These are phyloP conservation scores for Fusarium graminum DNA, from an alignment of 2,329 filamentous ascomycete species.

Conservation along the genomic window DNA sequence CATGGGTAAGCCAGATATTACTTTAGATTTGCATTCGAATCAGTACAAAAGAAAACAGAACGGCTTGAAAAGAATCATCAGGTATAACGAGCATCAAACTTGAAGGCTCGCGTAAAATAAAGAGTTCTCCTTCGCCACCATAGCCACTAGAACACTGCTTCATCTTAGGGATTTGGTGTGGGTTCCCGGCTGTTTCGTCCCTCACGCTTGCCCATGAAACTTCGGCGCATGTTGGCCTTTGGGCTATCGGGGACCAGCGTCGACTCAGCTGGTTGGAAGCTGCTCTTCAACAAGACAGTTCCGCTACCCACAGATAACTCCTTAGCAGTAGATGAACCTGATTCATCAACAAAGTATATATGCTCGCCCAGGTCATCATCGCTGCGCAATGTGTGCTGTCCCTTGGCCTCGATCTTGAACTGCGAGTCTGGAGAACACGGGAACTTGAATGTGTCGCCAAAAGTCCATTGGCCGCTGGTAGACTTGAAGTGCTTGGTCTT, in stretches of 20 bases:
- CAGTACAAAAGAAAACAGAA: slow-evolving; percentile 22
- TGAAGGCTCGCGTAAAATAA: slow-evolving; percentile 11
- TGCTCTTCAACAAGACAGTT: slow-evolving; percentile 78
- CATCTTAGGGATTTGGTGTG: slow-evolving; percentile 53
- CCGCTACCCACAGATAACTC: slow-evolving; percentile 79
- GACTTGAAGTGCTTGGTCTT: slow-evolving; percentile 94
- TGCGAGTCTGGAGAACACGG: slow-evolving; percentile 83
- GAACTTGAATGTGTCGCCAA: slow-evolving; percentile 83
- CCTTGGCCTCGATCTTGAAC: slow-evolving; percentile 88
- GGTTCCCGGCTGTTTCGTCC: slow-evolving; percentile 60
- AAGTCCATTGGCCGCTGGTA: slow-evolving; percentile 72
- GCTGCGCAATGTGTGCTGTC: slow-evolving; percentile 85
- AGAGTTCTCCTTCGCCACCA: neutral
- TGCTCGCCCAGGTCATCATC: slow-evolving; percentile 88
- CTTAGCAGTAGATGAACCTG: slow-evolving; percentile 75
- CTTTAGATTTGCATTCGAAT: slow-evolving; percentile 29
- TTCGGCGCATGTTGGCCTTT: slow-evolving; percentile 62
- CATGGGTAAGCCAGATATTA: slow-evolving; percentile 25
- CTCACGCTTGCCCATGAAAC: slow-evolving; percentile 68
- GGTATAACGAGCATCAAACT: slow-evolving; percentile 11
- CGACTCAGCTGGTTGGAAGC: slow-evolving; percentile 70
- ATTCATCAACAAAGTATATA: slow-evolving; percentile 92
- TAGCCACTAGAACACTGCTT: neutral
- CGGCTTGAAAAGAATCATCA: slow-evolving; percentile 18
- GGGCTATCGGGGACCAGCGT: slow-evolving; percentile 61